These are phyloP conservation scores for Dacryopinax primogenitus DNA, from an alignment of 768 basidiomycete genomes.

Conservation along the genomic window DNA sequence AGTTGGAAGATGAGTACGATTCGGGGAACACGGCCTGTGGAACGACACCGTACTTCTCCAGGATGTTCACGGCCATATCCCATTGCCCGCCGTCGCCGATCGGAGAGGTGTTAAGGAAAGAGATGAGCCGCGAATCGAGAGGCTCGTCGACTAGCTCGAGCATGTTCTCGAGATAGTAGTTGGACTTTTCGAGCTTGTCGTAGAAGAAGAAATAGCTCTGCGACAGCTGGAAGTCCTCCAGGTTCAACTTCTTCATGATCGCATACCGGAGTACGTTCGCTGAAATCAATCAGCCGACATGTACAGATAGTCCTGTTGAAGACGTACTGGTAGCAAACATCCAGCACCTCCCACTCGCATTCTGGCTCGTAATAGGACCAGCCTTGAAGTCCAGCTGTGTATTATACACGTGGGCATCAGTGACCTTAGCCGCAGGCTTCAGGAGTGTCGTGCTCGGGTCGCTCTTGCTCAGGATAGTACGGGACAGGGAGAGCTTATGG, in stretches of 20 bases:
- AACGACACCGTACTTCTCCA: conserved; percentile 73
- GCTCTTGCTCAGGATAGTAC: conserved; percentile 58
- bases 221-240: conserved; percentile 82
- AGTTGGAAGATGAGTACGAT: conserved; percentile 65
- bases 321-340: conserved; percentile 81
- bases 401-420: conserved; percentile 72
- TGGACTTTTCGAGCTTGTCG: conserved; percentile 86
- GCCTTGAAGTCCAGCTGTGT: conserved; percentile 67
- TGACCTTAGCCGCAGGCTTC: conserved; percentile 48
- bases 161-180: conserved; percentile 81
- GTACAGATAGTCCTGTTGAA: conserved; percentile 3
- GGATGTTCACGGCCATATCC: conserved; percentile 73
- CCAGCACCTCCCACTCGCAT: conserved; percentile 86
- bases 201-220: conserved; percentile 89
- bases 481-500: conserved; percentile 37
- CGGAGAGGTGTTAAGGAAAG: conserved; percentile 59
- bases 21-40: conserved; percentile 77
- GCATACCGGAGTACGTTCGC: conserved; percentile 53
- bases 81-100: conserved; percentile 89
- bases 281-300: neutral
- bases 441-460: conserved; percentile 50
- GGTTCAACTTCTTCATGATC: conserved; percentile 70
- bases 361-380: conserved; percentile 74
- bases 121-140: conserved; percentile 71
- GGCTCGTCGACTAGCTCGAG: conserved; percentile 70